phyloP scores from a whole-genome alignment of 768 basidiomycete genomes.

The Tylopilus sp. region DNA sequence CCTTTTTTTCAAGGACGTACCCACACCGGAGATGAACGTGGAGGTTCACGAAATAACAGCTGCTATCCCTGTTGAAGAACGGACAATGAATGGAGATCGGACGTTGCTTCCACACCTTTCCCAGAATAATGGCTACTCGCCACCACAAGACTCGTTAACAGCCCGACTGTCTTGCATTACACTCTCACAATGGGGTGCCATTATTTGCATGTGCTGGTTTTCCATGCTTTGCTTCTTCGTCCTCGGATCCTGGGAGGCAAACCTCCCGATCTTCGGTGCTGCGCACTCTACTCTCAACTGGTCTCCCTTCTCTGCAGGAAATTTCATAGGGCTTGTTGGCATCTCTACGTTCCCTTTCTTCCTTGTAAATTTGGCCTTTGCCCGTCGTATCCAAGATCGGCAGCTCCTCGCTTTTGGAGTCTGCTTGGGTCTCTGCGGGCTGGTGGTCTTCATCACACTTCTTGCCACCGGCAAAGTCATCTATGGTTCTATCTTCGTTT shows the following conservation, averaged over 20 bases:
- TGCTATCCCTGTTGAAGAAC: constrained; percentile 1
- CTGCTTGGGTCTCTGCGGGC: constrained; percentile 47
- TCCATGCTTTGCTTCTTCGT: constrained; percentile 69
- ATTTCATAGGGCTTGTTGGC: constrained; percentile 68
- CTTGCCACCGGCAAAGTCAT: constrained; percentile 38
- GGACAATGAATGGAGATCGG: background rate
- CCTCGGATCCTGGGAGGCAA: constrained; percentile 66
- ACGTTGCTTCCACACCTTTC: background rate
- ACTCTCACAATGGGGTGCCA: constrained; percentile 46
- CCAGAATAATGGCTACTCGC: background rate
- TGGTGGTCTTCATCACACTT: constrained; percentile 49
- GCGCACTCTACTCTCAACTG: constrained; percentile 42
- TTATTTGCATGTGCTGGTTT: constrained; percentile 68
- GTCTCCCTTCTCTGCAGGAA: constrained; percentile 58
- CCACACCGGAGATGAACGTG: constrained; percentile 11
- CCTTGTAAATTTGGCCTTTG: constrained; percentile 53
- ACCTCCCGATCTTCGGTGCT: constrained; percentile 60
- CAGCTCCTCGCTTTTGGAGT: constrained; percentile 52
- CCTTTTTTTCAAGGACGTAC: constrained; percentile 41
- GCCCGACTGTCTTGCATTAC: constrained; percentile 18
- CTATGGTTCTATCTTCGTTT: constrained; percentile 45
- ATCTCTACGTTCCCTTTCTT: constrained; percentile 64
- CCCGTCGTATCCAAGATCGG: constrained; percentile 58
- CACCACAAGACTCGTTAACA: constrained; percentile 2
- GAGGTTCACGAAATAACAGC: constrained; percentile 11